These are phyloP conservation scores for Debaryomyces sp. DNA, from an alignment of 1,139 yeast genomes.

Conservation along the genomic window DNA sequence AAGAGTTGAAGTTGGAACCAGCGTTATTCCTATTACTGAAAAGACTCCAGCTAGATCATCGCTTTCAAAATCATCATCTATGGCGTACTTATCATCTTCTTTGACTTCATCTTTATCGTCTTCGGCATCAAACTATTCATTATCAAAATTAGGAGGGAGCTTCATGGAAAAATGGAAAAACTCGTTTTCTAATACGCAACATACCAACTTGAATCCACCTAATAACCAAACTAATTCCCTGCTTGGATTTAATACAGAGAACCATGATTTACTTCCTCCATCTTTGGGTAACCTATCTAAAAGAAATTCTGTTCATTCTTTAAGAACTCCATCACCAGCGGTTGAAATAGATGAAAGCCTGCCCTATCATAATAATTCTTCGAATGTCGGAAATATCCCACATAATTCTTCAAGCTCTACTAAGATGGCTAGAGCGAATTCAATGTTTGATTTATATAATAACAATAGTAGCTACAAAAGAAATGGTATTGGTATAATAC, in stretches of 20 bases:
- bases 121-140: conserved; percentile 41
- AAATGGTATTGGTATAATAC: conserved; percentile 7
- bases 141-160: conserved; percentile 47
- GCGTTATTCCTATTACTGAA: conserved; percentile 27
- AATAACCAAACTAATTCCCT: conserved; percentile 1
- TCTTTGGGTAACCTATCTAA: conserved; percentile 25
- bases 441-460: conserved; percentile 39
- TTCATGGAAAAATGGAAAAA: conserved; percentile 51
- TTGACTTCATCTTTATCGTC: conserved; percentile 40
- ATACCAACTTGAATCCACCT: conserved; percentile 9
- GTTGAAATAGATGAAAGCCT: conserved; percentile 48
- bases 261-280: conserved; percentile 12
- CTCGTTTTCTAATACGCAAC: conserved; percentile 24
- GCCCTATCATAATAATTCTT: conserved; percentile 23
- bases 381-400: conserved; percentile 9
- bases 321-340: conserved; percentile 52
- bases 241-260: not conserved
- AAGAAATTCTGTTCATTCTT: conserved; percentile 32
- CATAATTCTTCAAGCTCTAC: conserved; percentile 9
- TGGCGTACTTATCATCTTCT: conserved; percentile 48
- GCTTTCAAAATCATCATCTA: conserved; percentile 40
- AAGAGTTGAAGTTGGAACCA: conserved; percentile 17
- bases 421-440: conserved; percentile 39
- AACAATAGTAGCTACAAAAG: conserved; percentile 9
- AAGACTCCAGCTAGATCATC: conserved; percentile 21